Evolutionary conservation across 164 flowering plant genomes (phyloP).

Genomic region (Euptelea pleiosperma): DNA sequence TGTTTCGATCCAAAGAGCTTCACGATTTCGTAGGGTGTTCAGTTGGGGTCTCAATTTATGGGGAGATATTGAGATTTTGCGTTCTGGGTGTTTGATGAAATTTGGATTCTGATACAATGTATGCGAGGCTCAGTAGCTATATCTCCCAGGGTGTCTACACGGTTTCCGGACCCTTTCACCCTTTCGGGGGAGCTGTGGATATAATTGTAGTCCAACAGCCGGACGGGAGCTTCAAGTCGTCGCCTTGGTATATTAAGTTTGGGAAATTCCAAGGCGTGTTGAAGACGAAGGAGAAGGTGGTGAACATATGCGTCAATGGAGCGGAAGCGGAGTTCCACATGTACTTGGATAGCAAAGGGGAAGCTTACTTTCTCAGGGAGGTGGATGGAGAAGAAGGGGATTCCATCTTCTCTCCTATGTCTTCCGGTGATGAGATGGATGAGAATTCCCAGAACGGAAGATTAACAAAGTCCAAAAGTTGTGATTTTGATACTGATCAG

Average conservation of each 20-base stretch:
- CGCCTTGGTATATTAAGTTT: slow-evolving; percentile 93
- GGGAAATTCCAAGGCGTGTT: slow-evolving; percentile 97
- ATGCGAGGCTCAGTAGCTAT: slow-evolving; percentile 71
- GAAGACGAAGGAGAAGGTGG: slow-evolving; percentile 72
- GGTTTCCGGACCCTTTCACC: slow-evolving; percentile 86
- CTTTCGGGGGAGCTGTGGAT: slow-evolving; percentile 97
- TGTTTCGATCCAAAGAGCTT: slow-evolving; percentile 1
- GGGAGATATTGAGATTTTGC: too few species aligned
- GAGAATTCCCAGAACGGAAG: slow-evolving; percentile 22
- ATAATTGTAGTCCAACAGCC: slow-evolving; percentile 85
- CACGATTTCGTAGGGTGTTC: slow-evolving; percentile 6
- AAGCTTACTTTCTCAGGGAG: slow-evolving; percentile 79
- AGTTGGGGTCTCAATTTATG: slow-evolving; percentile 6
- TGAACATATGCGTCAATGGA: slow-evolving; percentile 69
- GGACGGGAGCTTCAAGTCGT: slow-evolving; percentile 89
- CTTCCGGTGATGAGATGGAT: slow-evolving; percentile 70
- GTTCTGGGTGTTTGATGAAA: too few species aligned
- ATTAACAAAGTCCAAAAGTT: slow-evolving; percentile 38
- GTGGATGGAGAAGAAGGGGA: slow-evolving; percentile 55
- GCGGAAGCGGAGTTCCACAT: slow-evolving; percentile 67
- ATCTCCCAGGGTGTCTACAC: slow-evolving; percentile 67
- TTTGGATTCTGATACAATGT: slow-evolving; percentile 30
- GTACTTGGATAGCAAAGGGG: slow-evolving; percentile 86
- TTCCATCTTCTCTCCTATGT: slow-evolving; percentile 28
- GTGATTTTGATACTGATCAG: slow-evolving; percentile 30